phyloP scores from a whole-genome alignment of 2,329 filamentous ascomycete genomes.

The Herpotrichia juniperi region DNA sequence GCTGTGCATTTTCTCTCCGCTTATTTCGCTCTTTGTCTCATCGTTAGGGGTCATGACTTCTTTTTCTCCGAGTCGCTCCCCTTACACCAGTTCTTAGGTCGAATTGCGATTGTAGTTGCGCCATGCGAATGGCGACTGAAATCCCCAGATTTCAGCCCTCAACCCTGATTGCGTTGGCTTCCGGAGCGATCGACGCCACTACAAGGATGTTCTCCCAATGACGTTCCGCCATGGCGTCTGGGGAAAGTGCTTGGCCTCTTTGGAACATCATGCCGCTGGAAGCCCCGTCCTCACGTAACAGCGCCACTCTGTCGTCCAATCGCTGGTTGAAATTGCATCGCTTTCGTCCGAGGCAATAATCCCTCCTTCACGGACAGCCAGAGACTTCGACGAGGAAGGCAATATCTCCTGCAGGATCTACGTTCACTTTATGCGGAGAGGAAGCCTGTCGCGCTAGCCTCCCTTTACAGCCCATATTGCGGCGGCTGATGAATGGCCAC shows the following conservation, averaged over 20 bases:
- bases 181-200: background rate
- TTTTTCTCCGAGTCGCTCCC: background rate
- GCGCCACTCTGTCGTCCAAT: slow-evolving; percentile 23
- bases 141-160: background rate
- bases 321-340: slow-evolving; percentile 7
- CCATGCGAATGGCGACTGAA: background rate
- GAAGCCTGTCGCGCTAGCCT: slow-evolving; percentile 13
- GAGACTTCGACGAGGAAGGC: slow-evolving; percentile 15
- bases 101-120: background rate
- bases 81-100: background rate
- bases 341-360: slow-evolving; percentile 27
- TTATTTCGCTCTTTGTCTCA: slow-evolving; percentile 3
- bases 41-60: no score
- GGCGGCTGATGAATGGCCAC: slow-evolving; percentile 9
- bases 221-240: background rate
- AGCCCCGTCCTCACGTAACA: slow-evolving; percentile 22
- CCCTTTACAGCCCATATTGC: slow-evolving; percentile 14
- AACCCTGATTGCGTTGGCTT: slow-evolving; percentile 1
- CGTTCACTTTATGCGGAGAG: slow-evolving; percentile 21
- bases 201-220: background rate
- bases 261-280: slow-evolving; percentile 10
- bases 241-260: slow-evolving; percentile 2
- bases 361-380: slow-evolving; percentile 1
- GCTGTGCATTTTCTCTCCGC: background rate
- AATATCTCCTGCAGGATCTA: slow-evolving; percentile 27